These are phyloP conservation scores for Trametopsis cervina DNA, from an alignment of 768 basidiomycete species.

Conservation along the genomic window DNA sequence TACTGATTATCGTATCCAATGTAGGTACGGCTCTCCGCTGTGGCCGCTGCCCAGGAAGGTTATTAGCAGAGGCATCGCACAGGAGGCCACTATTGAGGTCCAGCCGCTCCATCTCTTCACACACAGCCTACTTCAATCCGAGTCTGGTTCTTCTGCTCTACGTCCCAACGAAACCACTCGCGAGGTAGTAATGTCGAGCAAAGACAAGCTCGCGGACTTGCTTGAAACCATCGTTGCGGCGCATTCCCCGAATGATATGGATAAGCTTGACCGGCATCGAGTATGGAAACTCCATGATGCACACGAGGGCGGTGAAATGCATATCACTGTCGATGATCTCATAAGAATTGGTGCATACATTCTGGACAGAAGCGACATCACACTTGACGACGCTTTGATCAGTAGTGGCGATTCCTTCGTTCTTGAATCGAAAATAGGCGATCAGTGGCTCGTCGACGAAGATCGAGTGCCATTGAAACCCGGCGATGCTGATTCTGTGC, in stretches of 20 bases:
- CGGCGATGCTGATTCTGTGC: conserved; percentile 1
- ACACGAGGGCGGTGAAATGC: not conserved
- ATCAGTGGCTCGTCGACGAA: conserved; percentile 50
- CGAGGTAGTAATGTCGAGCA: conserved; percentile 13
- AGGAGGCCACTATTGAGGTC: conserved; percentile 58
- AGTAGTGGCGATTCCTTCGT: conserved; percentile 63
- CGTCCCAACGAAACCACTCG: not conserved
- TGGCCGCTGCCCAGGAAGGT: conserved; percentile 60
- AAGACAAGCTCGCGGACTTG: conserved; percentile 13
- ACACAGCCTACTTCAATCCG: conserved; percentile 11
- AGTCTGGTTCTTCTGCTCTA: not conserved
- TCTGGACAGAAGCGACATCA: conserved; percentile 38
- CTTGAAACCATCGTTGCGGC: conserved; percentile 11
- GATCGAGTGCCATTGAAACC: not conserved
- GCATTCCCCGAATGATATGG: not conserved
- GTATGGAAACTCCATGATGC: conserved; percentile 50
- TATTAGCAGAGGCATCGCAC: conserved; percentile 47
- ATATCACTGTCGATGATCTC: not conserved
- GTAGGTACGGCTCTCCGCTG: conserved; percentile 65
- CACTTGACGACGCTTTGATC: conserved; percentile 52
- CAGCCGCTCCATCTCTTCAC: conserved; percentile 60
- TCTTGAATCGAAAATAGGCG: conserved; percentile 63
- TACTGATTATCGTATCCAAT: conserved; percentile 2
- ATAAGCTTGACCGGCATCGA: conserved; percentile 30
- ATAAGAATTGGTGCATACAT: conserved; percentile 27